Conservation (phyloP, 164 flowering plant species). For the Paratinospora sagittata region DNA sequence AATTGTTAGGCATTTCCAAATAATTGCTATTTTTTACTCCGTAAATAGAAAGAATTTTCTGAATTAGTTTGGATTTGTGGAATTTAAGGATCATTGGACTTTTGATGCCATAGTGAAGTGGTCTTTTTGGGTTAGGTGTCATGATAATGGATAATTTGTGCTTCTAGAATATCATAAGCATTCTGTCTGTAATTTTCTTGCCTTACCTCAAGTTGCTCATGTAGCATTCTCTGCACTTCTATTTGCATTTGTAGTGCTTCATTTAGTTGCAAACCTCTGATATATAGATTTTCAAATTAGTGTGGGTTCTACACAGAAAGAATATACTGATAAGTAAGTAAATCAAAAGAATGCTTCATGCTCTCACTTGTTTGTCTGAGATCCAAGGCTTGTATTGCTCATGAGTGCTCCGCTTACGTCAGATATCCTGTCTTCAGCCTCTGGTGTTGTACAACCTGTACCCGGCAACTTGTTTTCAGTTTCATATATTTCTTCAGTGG, state of each 20-base stretch:
- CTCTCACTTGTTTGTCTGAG: slow-evolving; percentile 63
- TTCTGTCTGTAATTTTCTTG: background rate
- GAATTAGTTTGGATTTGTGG: background rate
- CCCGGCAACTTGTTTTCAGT: slow-evolving; percentile 1
- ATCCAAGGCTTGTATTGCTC: slow-evolving; percentile 37
- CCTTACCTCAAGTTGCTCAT: slow-evolving; percentile 90
- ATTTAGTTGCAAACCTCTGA: slow-evolving; percentile 61
- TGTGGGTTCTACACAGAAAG: background rate
- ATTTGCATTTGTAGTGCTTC: slow-evolving; percentile 94
- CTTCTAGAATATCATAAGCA: background rate
- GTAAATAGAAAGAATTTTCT: background rate
- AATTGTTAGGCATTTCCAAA: background rate
- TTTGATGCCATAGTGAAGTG: background rate
- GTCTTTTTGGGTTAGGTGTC: background rate
- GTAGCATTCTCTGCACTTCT: slow-evolving; percentile 88
- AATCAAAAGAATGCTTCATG: background rate
- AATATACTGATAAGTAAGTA: background rate
- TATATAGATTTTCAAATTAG: slow-evolving; percentile 18
- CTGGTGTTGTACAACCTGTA: slow-evolving; percentile 27
- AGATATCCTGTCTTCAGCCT: slow-evolving; percentile 40
- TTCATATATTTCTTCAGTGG: background rate
- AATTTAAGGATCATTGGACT: background rate
- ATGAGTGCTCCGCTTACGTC: slow-evolving; percentile 43
- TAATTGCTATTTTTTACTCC: background rate
- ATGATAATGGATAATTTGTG: background rate